Conservation (phyloP, 148 eudicot genomes). For the Dysphania ambrosioides region DNA sequence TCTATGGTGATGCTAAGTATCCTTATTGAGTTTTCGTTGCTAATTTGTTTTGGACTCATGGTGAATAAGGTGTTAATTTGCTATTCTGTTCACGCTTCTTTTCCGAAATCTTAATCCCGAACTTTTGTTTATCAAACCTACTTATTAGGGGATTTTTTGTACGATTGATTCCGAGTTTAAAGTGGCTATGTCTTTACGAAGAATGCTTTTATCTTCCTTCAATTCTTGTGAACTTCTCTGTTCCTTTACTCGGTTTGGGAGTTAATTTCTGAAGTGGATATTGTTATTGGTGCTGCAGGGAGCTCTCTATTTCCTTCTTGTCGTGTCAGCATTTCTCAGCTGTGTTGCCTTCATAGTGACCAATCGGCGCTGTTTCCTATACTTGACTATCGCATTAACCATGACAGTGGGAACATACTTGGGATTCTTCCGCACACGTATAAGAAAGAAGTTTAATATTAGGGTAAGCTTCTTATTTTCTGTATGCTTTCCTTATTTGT, state of each 20-base stretch:
- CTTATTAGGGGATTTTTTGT: neutral
- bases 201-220: neutral
- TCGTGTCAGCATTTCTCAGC: conserved; percentile 45
- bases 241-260: neutral
- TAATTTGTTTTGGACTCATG: too few relatives aligned
- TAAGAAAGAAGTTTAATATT: conserved; percentile 80
- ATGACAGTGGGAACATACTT: conserved; percentile 56
- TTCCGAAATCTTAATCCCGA: neutral
- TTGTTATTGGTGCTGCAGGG: conserved; percentile 54
- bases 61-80: neutral
- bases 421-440: conserved; percentile 68
- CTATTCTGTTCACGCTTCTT: too few relatives aligned
- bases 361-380: conserved; percentile 48
- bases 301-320: conserved; percentile 46
- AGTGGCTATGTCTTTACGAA: neutral
- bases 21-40: too few relatives aligned
- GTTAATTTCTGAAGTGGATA: conserved; percentile 17
- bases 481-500: neutral
- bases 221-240: neutral
- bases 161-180: neutral
- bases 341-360: conserved; percentile 53
- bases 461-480: conserved; percentile 41
- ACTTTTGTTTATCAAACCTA: neutral
- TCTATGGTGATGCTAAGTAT: neutral
- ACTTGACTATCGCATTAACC: conserved; percentile 52